Evolutionary conservation across 2,329 filamentous ascomycete species (phyloP).

Genomic region (Cryoendolithus antarcticus): DNA sequence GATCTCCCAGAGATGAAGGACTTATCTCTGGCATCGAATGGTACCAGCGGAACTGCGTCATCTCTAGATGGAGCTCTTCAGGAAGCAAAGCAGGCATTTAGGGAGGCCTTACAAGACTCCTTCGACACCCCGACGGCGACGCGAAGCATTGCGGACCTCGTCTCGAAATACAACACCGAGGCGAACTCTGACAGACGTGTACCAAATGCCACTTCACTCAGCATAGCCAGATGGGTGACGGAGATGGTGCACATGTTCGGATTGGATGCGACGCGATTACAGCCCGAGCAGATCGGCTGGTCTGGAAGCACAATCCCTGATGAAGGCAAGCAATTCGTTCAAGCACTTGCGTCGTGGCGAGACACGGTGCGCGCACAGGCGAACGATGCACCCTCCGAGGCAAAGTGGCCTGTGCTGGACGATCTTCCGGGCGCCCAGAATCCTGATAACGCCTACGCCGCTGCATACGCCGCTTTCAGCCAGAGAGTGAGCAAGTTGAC

Average conservation of each 20-base stretch:
- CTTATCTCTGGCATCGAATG: constrained; percentile 5
- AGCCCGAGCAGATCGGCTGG: constrained; percentile 45
- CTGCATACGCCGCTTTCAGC: constrained; percentile 40
- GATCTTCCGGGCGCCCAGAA: constrained; percentile 12
- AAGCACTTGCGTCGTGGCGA: constrained; percentile 44
- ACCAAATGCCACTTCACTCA: constrained; percentile 36
- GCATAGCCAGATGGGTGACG: constrained; percentile 66
- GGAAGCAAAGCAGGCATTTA: constrained; percentile 42
- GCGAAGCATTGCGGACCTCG: constrained; percentile 62
- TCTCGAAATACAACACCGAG: constrained; percentile 61
- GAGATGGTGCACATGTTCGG: constrained; percentile 76
- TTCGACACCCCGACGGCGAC: constrained; percentile 78
- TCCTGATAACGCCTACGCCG: constrained; percentile 32
- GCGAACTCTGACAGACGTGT: constrained; percentile 21
- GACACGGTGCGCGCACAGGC: constrained; percentile 47
- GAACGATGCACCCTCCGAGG: constrained; percentile 25
- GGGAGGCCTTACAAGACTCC: constrained; percentile 62
- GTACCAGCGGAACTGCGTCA: constrained; percentile 20
- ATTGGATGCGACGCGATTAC: constrained; percentile 47
- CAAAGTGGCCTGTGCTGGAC: constrained; percentile 16
- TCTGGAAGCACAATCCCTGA: constrained; percentile 51
- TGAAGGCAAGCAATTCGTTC: constrained; percentile 47
- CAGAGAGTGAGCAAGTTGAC: constrained; percentile 49
- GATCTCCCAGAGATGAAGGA: constrained; percentile 26
- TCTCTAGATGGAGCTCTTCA: constrained; percentile 37